phyloP scores from a whole-genome alignment of 1,284 basidiomycete species.

The Pseudozyma pruni region DNA sequence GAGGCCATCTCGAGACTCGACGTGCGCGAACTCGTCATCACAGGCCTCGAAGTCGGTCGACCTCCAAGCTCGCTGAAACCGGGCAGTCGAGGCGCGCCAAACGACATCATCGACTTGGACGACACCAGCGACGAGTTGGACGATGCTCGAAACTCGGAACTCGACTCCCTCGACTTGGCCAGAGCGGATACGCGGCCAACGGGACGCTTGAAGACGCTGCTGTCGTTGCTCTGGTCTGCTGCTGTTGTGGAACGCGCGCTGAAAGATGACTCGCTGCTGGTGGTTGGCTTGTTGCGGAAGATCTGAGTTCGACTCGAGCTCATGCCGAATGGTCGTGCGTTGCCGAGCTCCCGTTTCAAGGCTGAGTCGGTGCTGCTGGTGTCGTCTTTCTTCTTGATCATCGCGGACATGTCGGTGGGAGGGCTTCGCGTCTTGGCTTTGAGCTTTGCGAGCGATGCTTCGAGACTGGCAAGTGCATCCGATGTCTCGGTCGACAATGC shows the following conservation, averaged over 20 bases:
- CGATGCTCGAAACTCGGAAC: constrained; percentile 12
- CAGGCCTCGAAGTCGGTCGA: not conserved
- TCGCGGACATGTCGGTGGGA: not conserved
- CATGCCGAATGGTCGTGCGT: constrained; percentile 7
- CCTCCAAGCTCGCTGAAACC: constrained; percentile 13
- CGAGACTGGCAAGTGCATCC: constrained; percentile 44
- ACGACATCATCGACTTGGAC: constrained; percentile 34
- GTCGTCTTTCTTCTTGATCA: constrained; percentile 7
- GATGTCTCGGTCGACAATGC: constrained; percentile 42
- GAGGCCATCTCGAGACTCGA: constrained; percentile 19
- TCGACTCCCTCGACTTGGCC: constrained; percentile 31
- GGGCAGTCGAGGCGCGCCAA: constrained; percentile 34
- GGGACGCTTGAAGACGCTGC: constrained; percentile 34
- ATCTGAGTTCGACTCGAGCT: constrained; percentile 16
- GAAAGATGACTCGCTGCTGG: constrained; percentile 13
- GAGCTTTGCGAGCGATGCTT: constrained; percentile 45
- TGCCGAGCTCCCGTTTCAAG: constrained; percentile 23
- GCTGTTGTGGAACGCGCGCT: constrained; percentile 5
- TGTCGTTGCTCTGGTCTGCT: constrained; percentile 29
- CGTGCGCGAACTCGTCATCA: constrained; percentile 4
- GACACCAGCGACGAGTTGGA: constrained; percentile 13
- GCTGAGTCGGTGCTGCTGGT: not conserved
- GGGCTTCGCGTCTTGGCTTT: constrained; percentile 25
- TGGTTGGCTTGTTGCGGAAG: constrained; percentile 9
- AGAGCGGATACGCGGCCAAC: constrained; percentile 34